Evolutionary conservation across 768 basidiomycete species (phyloP), one percentile per base, ranked within the genome.

Genomic region (Mycena olivaceomarginata): DNA sequence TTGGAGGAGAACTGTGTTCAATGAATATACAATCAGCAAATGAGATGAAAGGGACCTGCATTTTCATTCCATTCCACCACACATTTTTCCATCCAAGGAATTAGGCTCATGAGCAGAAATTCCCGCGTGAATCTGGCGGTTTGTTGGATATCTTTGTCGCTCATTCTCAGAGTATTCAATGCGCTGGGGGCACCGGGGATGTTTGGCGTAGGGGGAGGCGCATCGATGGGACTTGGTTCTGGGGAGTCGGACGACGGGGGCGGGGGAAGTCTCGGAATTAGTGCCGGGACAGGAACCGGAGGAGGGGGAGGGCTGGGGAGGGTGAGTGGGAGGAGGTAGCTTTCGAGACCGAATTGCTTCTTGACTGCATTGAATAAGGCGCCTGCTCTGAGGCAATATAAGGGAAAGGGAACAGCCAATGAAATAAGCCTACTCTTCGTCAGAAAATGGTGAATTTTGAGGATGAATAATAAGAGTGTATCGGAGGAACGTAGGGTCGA

Each of bases 31-130:
- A 51, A 43, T 16, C 16, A 63, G 63, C 22, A 46, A 67, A 45
- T 31, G 16, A 67, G 16, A 74, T 31, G 31, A 40, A 67, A 51
- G 68, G 64, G 15, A 83, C 87, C 63, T 81, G 95, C 94, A 74
- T 89, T 89, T 87, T 99, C 98, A 83, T 98, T 99, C 96, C 97
- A 98, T 78, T 98, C 96, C 62, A 96, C 80, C 7, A 98, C 95
- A 84, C 94, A 94, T 81, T 94, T 96, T 86, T 99, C 98, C 96
- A 99, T 98, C 96, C 96, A 99, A 1, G 98, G 98, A 4, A 99
- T 84, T 60, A 99, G 85, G 82, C 95, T 97, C 93, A 95, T 96
- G 13, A 94, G 93, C 5, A 96, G 89, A 80, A 99, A 94, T 84
- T 98, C 98, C 60, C 97, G 91, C 12, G 96, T 90, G 81, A 99